Evolutionary conservation across 2,329 filamentous ascomycete genomes (phyloP), one percentile per base, ranked within the genome.

Genomic region (Cladosporium sp.): DNA sequence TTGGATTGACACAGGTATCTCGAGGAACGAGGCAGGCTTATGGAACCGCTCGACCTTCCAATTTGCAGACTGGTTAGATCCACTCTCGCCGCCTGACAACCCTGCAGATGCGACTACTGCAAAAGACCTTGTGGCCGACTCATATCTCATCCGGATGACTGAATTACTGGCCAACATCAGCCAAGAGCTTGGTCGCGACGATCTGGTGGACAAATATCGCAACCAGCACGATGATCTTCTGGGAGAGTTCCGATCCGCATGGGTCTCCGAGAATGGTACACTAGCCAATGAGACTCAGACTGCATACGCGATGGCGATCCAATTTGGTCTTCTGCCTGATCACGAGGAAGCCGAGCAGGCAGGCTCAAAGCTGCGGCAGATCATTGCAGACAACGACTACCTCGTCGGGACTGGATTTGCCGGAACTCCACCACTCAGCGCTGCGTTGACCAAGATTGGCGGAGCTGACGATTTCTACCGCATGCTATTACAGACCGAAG

Each of bases 381-480:
- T 65, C 2, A 59, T 69, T 51, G 55, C 39, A 5, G 20, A 60
- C 13, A 63, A 64, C 37, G 55, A 62, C 19, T 72, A 70, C 62
- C 65, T 64, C 32, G 69, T 75, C 6, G 62, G 66, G 0, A 75
- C 72, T 3, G 73, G 73, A 0, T 75, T 75, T 32, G 72, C 77
- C 90, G 86, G 86, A 90, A 85, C 73, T 86, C 86, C 67, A 5
- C 34, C 49, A 5, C 20, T 52, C n/a, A 35, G 49, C 12, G 34
- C 49, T 3, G 60, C 57, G 13, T 32, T 62, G 7, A 59, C 58
- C 17, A 57, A 51, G 15, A 58, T 58, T 9, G 59, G 58, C 66
- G n/a, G 58, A 49, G 35, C 20, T n/a, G 49, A 52, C n/a, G 49
- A 52, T 20, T 59, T 59, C 54, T 82, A 82, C 62, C 69, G 70